A percentile compares a stretch with the other conserved stretches of the same genome.
phyloP scores from a whole-genome alignment of 306 rosid species.

The Crotalaria pallida region DNA sequence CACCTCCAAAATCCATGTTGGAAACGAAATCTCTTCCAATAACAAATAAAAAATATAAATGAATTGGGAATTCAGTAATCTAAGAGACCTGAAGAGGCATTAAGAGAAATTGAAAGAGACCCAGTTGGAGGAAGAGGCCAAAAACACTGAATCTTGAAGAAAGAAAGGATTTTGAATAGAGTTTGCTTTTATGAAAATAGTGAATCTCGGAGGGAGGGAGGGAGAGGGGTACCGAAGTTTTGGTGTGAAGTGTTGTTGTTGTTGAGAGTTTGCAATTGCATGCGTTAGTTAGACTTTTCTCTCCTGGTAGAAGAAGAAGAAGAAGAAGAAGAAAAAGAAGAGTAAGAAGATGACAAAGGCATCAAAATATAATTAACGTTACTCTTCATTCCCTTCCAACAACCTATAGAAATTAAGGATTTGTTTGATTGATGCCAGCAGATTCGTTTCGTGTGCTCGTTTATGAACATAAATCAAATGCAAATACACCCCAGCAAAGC shows the following conservation, averaged over 20 bases:
- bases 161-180: conserved; percentile 24
- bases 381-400: no score
- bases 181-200: neutral
- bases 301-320: conserved; percentile 6
- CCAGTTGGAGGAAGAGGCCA: conserved; percentile 14
- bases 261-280: neutral
- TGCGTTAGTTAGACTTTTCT: conserved; percentile 1
- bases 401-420: conserved; percentile 4
- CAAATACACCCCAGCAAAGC: no score
- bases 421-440: conserved; percentile 22
- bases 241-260: neutral
- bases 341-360: conserved; percentile 19
- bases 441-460: conserved; percentile 38
- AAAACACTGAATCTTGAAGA: conserved; percentile 7
- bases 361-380: conserved; percentile 16
- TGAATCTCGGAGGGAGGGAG: conserved; percentile 20
- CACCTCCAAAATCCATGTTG: conserved; percentile 30
- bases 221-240: conserved; percentile 31
- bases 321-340: conserved; percentile 21
- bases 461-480: neutral
- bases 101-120: conserved; percentile 35
- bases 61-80: conserved; percentile 28
- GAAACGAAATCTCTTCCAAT: conserved; percentile 20
- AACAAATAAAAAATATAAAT: neutral
- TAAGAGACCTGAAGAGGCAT: conserved; percentile 19